phyloP scores from a whole-genome alignment of 2,329 filamentous ascomycete genomes.

The Scedosporium dehoogii region DNA sequence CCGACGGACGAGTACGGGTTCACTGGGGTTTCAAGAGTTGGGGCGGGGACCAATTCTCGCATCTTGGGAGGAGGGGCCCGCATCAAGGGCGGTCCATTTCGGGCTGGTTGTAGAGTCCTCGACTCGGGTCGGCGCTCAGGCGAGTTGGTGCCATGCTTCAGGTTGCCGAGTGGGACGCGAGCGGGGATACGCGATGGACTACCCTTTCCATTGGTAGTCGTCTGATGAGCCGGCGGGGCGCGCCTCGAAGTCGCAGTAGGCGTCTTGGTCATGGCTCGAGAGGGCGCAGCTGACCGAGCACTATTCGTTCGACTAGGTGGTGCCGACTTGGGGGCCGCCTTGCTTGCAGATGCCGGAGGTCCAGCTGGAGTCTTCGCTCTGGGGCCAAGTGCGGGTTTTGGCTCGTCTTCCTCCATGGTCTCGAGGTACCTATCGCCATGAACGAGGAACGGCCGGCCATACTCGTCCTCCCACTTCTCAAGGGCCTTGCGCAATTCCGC shows the following conservation, averaged over 20 bases:
- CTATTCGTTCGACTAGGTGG: slow-evolving; percentile 13
- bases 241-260: slow-evolving; percentile 26
- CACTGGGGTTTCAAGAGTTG: slow-evolving; percentile 39
- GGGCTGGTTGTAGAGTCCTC: slow-evolving; percentile 21
- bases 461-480: slow-evolving; percentile 86
- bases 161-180: slow-evolving; percentile 57
- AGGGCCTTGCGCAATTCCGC: slow-evolving; percentile 73
- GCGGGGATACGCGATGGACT: slow-evolving; percentile 63
- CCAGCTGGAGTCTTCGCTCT: slow-evolving; percentile 68
- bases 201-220: slow-evolving; percentile 20
- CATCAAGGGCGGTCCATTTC: slow-evolving; percentile 43
- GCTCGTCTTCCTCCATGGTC: slow-evolving; percentile 56
- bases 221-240: slow-evolving; percentile 13
- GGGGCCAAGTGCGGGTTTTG: slow-evolving; percentile 45
- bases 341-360: slow-evolving; percentile 37
- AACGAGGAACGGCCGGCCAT: slow-evolving; percentile 84
- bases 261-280: slow-evolving; percentile 40
- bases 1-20: slow-evolving; percentile 39
- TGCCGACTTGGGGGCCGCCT: slow-evolving; percentile 14
- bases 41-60: slow-evolving; percentile 58
- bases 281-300: slow-evolving; percentile 23
- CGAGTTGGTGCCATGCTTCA: slow-evolving; percentile 67
- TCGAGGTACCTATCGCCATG: slow-evolving; percentile 89
- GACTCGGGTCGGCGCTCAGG: slow-evolving; percentile 55
- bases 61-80: slow-evolving; percentile 81